phyloP scores from a whole-genome alignment of 371 early-diverging fungal species.

The Lichtheimia hyalospora region DNA sequence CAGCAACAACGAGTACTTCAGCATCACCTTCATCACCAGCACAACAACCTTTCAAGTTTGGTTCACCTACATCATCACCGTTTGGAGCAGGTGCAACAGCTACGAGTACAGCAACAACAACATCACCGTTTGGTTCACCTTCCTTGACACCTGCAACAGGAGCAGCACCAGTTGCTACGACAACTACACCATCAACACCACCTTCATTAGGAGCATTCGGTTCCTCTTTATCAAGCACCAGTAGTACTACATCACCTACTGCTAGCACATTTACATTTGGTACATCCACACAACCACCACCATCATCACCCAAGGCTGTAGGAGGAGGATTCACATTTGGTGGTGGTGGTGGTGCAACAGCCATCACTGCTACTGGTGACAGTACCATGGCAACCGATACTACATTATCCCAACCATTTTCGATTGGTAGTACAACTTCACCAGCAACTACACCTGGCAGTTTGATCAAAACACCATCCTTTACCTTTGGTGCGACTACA shows the following conservation, averaged over 20 bases:
- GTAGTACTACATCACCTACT: no score
- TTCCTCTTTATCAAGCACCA: neutral
- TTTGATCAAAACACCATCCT: neutral
- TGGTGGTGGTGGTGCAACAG: neutral
- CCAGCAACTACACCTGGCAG: neutral
- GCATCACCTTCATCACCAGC: neutral
- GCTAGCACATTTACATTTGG: neutral
- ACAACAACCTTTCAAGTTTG: conserved; percentile 1
- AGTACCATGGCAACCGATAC: neutral
- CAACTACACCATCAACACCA: neutral
- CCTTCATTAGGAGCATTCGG: neutral
- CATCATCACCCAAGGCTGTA: neutral
- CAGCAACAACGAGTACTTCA: neutral
- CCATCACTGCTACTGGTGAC: neutral
- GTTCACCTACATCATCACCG: neutral
- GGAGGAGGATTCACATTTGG: neutral
- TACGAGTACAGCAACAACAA: neutral
- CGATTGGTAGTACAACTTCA: neutral
- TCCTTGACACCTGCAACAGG: no score
- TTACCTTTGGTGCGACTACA: neutral
- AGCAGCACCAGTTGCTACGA: neutral
- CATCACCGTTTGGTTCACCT: neutral
- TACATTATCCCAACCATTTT: neutral
- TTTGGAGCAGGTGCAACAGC: neutral
- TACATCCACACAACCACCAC: neutral